Percentiles rank a stretch among this genome's conserved stretches.
Conservation (phyloP, 768 basidiomycete genomes). For the Cystofilobasidium bisporidii region DNA sequence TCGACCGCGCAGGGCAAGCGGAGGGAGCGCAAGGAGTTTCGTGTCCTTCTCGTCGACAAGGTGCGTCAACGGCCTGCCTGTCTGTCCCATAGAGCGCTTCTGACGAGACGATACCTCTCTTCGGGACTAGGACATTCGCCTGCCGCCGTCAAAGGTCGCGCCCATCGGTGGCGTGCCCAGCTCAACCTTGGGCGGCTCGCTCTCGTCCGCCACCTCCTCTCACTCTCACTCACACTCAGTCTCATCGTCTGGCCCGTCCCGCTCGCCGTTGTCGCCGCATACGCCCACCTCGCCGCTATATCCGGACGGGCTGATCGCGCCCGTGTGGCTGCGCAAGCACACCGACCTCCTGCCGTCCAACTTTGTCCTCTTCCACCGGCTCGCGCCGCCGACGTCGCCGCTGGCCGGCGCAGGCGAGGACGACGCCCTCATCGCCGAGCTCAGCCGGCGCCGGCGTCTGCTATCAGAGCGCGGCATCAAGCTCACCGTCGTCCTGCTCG, state of each 20-base stretch:
- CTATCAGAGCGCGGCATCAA: constrained; percentile 82
- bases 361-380: constrained; percentile 78
- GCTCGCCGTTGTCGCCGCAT: constrained; percentile 89
- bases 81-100: not conserved
- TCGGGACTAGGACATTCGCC: constrained; percentile 52
- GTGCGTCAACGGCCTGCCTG: no score
- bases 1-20: constrained; percentile 28
- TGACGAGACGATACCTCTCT: not conserved
- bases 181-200: not conserved
- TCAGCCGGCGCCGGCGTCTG: constrained; percentile 66
- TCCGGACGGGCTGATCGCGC: constrained; percentile 92
- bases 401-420: constrained; percentile 57
- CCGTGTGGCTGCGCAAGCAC: constrained; percentile 97
- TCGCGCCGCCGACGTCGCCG: constrained; percentile 61
- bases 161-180: constrained; percentile 40
- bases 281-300: constrained; percentile 78
- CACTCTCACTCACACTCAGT: constrained; percentile 44
- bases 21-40: constrained; percentile 47
- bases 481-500: constrained; percentile 84
- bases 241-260: constrained; percentile 42
- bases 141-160: constrained; percentile 73
- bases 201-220: constrained; percentile 47
- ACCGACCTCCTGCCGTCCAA: constrained; percentile 83
- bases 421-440: constrained; percentile 64
- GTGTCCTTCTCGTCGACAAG: constrained; percentile 75